A percentile compares a stretch with the other conserved stretches of the same genome.
Evolutionary conservation across 805 yeast genomes (phyloP).

Genomic region (Metschnikowia sp.): DNA sequence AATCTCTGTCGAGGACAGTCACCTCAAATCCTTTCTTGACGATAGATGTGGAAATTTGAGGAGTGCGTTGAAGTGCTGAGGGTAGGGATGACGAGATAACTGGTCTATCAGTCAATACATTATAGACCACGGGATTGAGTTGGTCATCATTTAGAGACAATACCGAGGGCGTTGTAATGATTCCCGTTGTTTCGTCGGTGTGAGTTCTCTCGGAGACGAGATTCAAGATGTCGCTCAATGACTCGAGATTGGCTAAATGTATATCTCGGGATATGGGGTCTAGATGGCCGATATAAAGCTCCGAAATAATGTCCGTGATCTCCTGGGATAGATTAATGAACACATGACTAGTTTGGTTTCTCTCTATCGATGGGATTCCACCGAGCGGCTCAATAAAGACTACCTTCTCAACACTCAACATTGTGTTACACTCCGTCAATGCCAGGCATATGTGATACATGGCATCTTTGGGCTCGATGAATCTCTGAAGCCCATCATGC

Average conservation of each 20-base stretch:
- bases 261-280: slow-evolving; percentile 42
- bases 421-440: slow-evolving; percentile 25
- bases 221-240: slow-evolving; percentile 57
- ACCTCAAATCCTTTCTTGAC: slow-evolving; percentile 73
- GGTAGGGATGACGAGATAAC: slow-evolving; percentile 89
- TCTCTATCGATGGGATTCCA: slow-evolving; percentile 85
- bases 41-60: slow-evolving; percentile 71
- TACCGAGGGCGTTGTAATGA: slow-evolving; percentile 79
- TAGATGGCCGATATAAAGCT: slow-evolving; percentile 57
- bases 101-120: slow-evolving; percentile 87
- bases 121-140: slow-evolving; percentile 84
- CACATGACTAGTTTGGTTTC: slow-evolving; percentile 81
- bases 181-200: slow-evolving; percentile 60
- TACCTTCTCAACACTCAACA: slow-evolving; percentile 71
- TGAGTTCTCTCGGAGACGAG: slow-evolving; percentile 42
- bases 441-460: slow-evolving; percentile 24
- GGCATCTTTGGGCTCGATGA: slow-evolving; percentile 23
- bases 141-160: slow-evolving; percentile 54
- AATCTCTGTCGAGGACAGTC: slow-evolving; percentile 32
- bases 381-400: slow-evolving; percentile 79
- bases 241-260: slow-evolving; percentile 65
- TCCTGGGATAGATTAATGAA: slow-evolving; percentile 85
- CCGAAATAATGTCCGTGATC: slow-evolving; percentile 59
- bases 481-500: slow-evolving; percentile 22
- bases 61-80: slow-evolving; percentile 49